Conservation (phyloP, 306 rosid species). For the Acacia crassicarpa region DNA sequence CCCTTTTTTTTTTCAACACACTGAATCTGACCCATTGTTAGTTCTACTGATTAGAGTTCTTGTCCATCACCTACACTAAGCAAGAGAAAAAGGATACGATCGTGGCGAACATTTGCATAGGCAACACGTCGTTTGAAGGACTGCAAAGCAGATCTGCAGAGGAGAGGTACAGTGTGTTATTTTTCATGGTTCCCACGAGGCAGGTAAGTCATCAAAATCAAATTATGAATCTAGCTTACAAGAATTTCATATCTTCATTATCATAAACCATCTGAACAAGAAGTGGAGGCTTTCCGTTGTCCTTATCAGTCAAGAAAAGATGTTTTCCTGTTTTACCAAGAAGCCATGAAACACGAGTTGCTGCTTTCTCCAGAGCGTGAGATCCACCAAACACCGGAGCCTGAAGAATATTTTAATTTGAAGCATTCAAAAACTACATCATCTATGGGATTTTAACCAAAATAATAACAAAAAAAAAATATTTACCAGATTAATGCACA, state of each 20-base stretch:
- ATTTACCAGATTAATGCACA: too few relatives aligned
- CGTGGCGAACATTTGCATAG: constrained; percentile 73
- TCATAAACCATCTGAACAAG: constrained; percentile 81
- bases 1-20: not conserved
- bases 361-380: constrained; percentile 64
- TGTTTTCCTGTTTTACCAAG: constrained; percentile 81
- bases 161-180: constrained; percentile 11
- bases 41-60: not conserved
- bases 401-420: constrained; percentile 32
- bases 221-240: constrained; percentile 57
- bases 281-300: constrained; percentile 74
- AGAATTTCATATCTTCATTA: constrained; percentile 64
- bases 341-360: constrained; percentile 50
- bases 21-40: not conserved
- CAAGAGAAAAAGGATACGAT: constrained; percentile 67
- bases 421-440: not conserved
- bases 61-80: not conserved
- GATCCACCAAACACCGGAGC: constrained; percentile 80
- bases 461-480: too few relatives aligned
- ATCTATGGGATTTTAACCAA: too few relatives aligned
- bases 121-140: constrained; percentile 80
- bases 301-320: constrained; percentile 64
- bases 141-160: constrained; percentile 77
- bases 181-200: constrained; percentile 6
- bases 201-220: constrained; percentile 8